These are phyloP conservation scores for Herpotrichia juniperi DNA, from an alignment of 2,329 filamentous ascomycete species.

Conservation along the genomic window DNA sequence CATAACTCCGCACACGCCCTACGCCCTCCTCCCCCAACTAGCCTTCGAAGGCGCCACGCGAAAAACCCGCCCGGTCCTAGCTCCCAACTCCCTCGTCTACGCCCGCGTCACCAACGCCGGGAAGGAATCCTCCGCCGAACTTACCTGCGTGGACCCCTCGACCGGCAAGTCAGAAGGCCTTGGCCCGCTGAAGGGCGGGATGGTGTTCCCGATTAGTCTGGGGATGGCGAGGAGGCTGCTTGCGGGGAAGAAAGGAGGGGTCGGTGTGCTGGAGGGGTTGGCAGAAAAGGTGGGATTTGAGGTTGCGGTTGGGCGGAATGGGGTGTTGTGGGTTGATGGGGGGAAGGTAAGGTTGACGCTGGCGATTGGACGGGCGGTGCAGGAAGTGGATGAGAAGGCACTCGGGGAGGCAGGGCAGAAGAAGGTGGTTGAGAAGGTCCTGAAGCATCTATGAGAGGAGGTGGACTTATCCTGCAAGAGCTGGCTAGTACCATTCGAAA, in stretches of 20 bases:
- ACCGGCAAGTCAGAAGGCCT: slow-evolving; percentile 90
- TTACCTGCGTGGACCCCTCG: slow-evolving; percentile 84
- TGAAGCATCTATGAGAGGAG: slow-evolving; percentile 60
- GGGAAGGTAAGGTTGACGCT: slow-evolving; percentile 75
- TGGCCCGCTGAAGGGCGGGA: slow-evolving; percentile 82
- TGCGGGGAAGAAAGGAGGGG: slow-evolving; percentile 61
- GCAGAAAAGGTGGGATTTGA: slow-evolving; percentile 87
- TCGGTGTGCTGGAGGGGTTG: slow-evolving; percentile 80
- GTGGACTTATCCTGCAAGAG: background rate
- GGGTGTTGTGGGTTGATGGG: slow-evolving; percentile 88
- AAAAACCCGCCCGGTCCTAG: slow-evolving; percentile 84
- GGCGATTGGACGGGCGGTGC: slow-evolving; percentile 77
- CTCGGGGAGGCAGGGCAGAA: slow-evolving; percentile 71
- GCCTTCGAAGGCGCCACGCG: slow-evolving; percentile 93
- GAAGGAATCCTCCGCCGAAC: slow-evolving; percentile 75
- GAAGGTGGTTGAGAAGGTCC: slow-evolving; percentile 70
- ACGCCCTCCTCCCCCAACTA: slow-evolving; percentile 79
- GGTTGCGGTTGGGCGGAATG: slow-evolving; percentile 91
- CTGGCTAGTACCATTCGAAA: no score
- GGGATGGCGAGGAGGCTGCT: slow-evolving; percentile 83
- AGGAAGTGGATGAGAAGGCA: slow-evolving; percentile 73
- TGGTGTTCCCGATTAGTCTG: slow-evolving; percentile 81
- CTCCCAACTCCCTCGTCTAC: slow-evolving; percentile 80
- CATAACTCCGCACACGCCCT: slow-evolving; percentile 68
- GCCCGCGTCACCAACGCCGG: slow-evolving; percentile 76